phyloP scores from a whole-genome alignment of 257 asterid species.

The Scutellaria galericulata region DNA sequence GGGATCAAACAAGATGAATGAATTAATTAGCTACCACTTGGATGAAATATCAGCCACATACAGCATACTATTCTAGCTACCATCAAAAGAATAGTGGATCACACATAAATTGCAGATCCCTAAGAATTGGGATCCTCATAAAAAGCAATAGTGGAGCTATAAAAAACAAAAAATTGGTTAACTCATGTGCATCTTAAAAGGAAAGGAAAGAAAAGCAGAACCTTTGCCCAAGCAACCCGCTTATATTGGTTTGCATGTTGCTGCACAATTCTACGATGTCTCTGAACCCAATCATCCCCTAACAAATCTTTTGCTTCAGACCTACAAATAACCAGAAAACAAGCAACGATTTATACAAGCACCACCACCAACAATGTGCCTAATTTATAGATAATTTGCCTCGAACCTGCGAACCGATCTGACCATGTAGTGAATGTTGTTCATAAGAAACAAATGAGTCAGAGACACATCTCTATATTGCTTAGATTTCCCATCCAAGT shows the following conservation, averaged over 20 bases:
- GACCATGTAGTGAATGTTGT: conserved; percentile 98
- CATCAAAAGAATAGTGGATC: no score
- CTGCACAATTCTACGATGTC: conserved; percentile 93
- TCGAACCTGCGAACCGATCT: conserved; percentile 97
- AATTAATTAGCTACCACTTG: no score
- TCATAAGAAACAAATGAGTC: conserved; percentile 94
- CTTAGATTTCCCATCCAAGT: conserved; percentile 98
- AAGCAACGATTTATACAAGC: conserved; percentile 21
- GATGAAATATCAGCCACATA: no score
- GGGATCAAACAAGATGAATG: no score
- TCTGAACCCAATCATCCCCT: conserved; percentile 99
- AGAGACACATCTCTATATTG: conserved; percentile 86
- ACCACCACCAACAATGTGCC: conserved; percentile 13
- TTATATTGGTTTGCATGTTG: conserved; percentile 97
- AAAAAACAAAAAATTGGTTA: no score
- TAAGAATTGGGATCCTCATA: no score
- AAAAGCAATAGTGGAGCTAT: no score
- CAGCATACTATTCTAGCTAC: no score
- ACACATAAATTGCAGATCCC: no score
- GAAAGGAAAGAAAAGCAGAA: conserved; percentile 32
- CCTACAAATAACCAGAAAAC: conserved; percentile 51
- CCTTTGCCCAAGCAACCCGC: conserved; percentile 98
- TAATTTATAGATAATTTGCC: conserved; percentile 22
- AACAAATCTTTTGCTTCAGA: conserved; percentile 98
- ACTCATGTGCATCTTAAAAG: no score